Evolutionary conservation across 495 filamentous ascomycete genomes (phyloP).

Genomic region (Penicillium roqueforti): DNA sequence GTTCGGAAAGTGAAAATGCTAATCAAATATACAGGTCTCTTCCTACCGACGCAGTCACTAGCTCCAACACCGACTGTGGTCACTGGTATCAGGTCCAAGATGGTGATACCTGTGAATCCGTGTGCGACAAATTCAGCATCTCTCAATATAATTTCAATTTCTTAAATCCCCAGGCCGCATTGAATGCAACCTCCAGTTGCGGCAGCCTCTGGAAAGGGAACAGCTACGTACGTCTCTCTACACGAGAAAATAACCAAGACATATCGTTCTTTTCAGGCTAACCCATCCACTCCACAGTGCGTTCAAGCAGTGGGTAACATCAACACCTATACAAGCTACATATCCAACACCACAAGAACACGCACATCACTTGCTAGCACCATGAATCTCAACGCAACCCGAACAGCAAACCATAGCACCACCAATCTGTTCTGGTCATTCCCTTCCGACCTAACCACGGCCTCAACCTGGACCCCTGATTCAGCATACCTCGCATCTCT

Average conservation of each 20-base stretch:
- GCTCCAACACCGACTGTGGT: conserved; percentile 8
- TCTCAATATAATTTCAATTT: conserved; percentile 5
- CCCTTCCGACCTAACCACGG: background rate
- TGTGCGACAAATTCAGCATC: conserved; percentile 2
- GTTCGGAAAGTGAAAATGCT: background rate
- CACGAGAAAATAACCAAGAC: background rate
- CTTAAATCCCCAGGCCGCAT: conserved; percentile 4
- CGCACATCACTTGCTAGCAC: conserved; percentile 1
- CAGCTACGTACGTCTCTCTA: conserved; percentile 7
- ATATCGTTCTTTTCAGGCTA: background rate
- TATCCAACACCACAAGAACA: background rate
- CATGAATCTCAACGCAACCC: conserved; percentile 7
- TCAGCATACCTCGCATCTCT: background rate
- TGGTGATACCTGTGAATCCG: conserved; percentile 1
- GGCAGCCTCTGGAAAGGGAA: conserved; percentile 2
- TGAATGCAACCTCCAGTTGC: conserved; percentile 1
- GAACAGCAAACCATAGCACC: conserved; percentile 6
- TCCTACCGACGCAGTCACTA: conserved; percentile 7
- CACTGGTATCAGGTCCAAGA: conserved; percentile 8
- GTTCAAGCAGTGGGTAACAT: conserved; percentile 9
- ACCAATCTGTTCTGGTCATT: background rate
- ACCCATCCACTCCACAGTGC: conserved; percentile 1
- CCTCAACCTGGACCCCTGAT: conserved; percentile 2
- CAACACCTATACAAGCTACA: conserved; percentile 4
- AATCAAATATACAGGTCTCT: conserved; percentile 1